Evolutionary conservation across 2,329 filamentous ascomycete genomes (phyloP), one percentile per base, ranked within the genome.

Genomic region (Amylocarpus encephaloides): DNA sequence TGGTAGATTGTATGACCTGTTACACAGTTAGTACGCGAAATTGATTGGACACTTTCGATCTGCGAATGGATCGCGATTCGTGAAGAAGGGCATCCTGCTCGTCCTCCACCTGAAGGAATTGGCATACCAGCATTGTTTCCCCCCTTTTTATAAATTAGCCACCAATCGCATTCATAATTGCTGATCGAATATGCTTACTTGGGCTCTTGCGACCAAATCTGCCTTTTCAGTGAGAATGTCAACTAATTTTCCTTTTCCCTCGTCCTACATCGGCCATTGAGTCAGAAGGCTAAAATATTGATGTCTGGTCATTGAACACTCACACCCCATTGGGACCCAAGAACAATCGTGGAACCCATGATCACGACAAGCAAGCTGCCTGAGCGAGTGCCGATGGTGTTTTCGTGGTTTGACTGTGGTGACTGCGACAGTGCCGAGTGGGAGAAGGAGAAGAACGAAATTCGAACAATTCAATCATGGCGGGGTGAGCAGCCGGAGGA

Each of bases 241-340:
- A 59, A 78, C 75, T 49, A 82, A 74, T 64, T 81, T 81, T 55
- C 78, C 78, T 66, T 80, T 79, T 47, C 63, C 65, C 46, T 57
- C 40, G 29, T 51, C 47, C 16, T 48, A 19, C 15, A 16, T 3
- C 18, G 35, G 36, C 35, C 5, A 46, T 29, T 26, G 29, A 39
- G 33, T 41, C 13, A 29, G 19, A 35, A 22, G 13, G 18, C 10
- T 32, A 34, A 18, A 13, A 11, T 22, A 32, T 30, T 18, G 33
- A 19, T 11, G 9, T 15, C n/a, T n/a, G 22, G n/a, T 13, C 11
- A 35, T 45, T 38, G 36, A 46, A 26, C 19, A 30, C 42, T 15
- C 34, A 35, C 75, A 61, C 77, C 77, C 71, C 75, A 80, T 65
- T 79, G 77, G 57, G 73, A 71, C 50, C 77, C 77, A 59, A 80